Conservation (phyloP, 2,329 filamentous ascomycete species). For the Sclerotinia glacialis region DNA sequence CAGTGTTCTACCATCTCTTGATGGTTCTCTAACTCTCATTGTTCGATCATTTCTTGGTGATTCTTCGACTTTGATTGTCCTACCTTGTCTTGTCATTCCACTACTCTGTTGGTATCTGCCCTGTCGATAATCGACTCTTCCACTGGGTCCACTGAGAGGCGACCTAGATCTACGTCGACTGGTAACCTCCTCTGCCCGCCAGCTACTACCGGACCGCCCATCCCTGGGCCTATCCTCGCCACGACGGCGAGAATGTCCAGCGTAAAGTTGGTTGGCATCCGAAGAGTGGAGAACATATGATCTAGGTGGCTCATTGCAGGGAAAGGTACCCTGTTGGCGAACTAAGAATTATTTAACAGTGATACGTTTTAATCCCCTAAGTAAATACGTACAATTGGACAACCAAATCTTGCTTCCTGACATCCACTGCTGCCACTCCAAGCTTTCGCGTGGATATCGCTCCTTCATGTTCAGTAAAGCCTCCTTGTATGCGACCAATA, state of each 20-base stretch:
- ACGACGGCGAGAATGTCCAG: not conserved
- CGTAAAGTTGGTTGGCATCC: not conserved
- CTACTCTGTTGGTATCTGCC: not conserved
- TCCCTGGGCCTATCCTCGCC: not conserved
- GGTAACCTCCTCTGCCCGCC: not conserved
- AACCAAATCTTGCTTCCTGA: slow-evolving; percentile 23
- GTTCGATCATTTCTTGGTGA: not conserved
- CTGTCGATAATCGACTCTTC: not conserved
- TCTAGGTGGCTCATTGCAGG: slow-evolving; percentile 11
- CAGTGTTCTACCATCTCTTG: not conserved
- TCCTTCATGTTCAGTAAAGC: not conserved
- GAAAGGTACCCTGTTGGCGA: slow-evolving; percentile 1
- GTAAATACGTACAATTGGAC: slow-evolving; percentile 19
- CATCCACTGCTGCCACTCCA: slow-evolving; percentile 24
- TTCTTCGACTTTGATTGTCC: not conserved
- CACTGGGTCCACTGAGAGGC: not conserved
- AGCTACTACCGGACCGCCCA: not conserved
- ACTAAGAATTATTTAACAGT: not conserved
- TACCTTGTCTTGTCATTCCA: not conserved
- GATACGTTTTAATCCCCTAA: too few relatives aligned
- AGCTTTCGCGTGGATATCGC: slow-evolving; percentile 17
- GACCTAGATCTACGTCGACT: slow-evolving; percentile 1
- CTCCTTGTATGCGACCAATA: not conserved
- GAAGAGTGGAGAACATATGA: slow-evolving; percentile 9
- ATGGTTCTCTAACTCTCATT: not conserved